Conservation (phyloP, 2,329 filamentous ascomycete genomes). For the Arthrinium puccinioides region DNA sequence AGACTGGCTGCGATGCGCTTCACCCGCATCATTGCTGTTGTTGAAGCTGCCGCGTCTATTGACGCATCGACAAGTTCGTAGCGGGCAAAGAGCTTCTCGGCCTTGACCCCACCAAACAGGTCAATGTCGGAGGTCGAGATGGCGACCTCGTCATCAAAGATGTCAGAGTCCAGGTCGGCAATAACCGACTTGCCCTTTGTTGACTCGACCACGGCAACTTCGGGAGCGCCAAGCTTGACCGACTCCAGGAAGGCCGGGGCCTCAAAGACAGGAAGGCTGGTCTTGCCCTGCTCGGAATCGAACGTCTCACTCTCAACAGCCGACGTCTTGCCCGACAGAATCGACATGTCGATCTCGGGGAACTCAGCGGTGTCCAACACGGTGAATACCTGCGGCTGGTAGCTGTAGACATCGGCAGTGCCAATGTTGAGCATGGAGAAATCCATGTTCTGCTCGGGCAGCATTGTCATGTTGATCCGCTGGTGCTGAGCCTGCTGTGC, state of each 20-base stretch:
- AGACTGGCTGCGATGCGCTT: constrained; percentile 38
- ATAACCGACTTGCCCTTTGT: constrained; percentile 4
- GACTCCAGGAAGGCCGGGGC: constrained; percentile 24
- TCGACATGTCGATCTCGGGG: constrained; percentile 52
- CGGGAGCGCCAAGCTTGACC: constrained; percentile 24
- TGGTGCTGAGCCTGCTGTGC: constrained; percentile 48
- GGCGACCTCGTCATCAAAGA: constrained; percentile 46
- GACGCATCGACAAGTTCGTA: constrained; percentile 58
- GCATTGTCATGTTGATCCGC: constrained; percentile 72
- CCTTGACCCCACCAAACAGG: constrained; percentile 46
- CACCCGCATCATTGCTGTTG: constrained; percentile 40
- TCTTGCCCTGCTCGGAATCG: constrained; percentile 43
- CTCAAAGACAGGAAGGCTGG: constrained; percentile 48
- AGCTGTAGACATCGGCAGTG: constrained; percentile 43
- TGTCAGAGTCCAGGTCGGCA: constrained; percentile 41
- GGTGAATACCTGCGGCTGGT: constrained; percentile 66
- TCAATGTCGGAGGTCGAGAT: constrained; percentile 27
- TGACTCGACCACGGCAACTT: constrained; percentile 19
- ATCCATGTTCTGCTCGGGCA: constrained; percentile 72
- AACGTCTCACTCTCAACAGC: constrained; percentile 42
- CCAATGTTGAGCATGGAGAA: constrained; percentile 63
- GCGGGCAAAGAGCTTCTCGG: constrained; percentile 57
- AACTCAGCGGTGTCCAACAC: constrained; percentile 64
- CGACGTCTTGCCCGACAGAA: constrained; percentile 65
- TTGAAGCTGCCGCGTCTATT: constrained; percentile 40